phyloP scores from a whole-genome alignment of 352 stramenopile species.

The Phytophthora ramorum region DNA sequence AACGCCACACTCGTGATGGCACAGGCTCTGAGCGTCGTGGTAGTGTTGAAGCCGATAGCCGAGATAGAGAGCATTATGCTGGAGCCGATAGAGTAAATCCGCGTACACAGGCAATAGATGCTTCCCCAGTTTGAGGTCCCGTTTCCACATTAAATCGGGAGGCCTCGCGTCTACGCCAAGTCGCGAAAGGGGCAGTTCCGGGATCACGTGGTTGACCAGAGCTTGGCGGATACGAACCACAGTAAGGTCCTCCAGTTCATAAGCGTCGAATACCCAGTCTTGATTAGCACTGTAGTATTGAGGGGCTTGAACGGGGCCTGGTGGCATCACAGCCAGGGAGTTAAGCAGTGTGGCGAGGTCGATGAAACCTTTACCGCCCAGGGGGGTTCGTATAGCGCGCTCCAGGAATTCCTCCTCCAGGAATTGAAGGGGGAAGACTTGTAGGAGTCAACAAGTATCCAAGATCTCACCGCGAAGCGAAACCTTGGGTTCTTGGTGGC shows the following conservation, averaged over 20 bases:
- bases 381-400: no score
- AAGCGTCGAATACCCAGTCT: neutral
- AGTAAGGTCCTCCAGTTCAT: neutral
- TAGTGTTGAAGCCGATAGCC: conserved; percentile 8
- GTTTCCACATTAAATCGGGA: neutral
- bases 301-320: neutral
- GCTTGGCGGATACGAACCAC: neutral
- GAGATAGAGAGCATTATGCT: conserved; percentile 5
- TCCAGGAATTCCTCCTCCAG: no score
- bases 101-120: conserved; percentile 3
- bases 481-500: no score
- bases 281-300: neutral
- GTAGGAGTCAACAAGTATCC: no score
- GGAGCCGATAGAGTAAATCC: conserved; percentile 3
- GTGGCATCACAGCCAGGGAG: no score
- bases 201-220: neutral
- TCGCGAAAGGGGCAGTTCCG: neutral
- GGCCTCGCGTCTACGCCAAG: neutral
- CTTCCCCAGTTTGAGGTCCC: neutral
- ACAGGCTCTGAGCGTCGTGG: neutral
- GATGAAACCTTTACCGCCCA: no score
- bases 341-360: no score
- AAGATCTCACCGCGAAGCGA: no score
- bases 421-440: no score
- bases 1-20: neutral